A percentile compares a stretch with the other conserved stretches of the same genome.
Conservation (phyloP, 805 yeast genomes). For the Metschnikowia kunwiensis region DNA sequence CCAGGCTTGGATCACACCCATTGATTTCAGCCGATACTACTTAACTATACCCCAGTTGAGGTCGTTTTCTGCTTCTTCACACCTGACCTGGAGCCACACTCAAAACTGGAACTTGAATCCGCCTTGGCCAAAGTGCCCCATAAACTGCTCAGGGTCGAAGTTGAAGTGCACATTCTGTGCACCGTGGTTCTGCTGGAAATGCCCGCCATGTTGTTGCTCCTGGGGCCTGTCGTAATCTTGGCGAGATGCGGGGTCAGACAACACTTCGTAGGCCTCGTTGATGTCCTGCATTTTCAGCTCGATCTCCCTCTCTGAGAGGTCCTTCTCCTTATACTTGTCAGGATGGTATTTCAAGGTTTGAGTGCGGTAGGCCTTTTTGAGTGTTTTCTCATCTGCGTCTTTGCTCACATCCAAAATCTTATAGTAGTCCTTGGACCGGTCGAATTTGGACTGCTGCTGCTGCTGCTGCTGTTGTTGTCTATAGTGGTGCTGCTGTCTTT, state of each 20-base stretch:
- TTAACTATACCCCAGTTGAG: too few relatives aligned
- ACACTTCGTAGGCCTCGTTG: conserved; percentile 87
- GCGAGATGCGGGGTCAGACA: conserved; percentile 63
- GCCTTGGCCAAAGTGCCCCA: conserved; percentile 15
- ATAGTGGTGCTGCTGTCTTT: conserved; percentile 42
- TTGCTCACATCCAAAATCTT: conserved; percentile 66
- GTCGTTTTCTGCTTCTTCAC: neutral
- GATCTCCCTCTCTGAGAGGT: conserved; percentile 61
- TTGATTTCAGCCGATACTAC: too few relatives aligned
- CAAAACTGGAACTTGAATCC: conserved; percentile 4
- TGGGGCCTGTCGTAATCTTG: conserved; percentile 58
- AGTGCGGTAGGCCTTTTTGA: conserved; percentile 77
- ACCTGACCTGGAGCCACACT: neutral
- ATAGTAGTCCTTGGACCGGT: conserved; percentile 67
- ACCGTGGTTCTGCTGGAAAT: conserved; percentile 10
- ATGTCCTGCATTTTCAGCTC: conserved; percentile 87
- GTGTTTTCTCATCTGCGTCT: conserved; percentile 66
- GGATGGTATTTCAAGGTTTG: conserved; percentile 85
- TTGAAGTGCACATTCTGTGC: conserved; percentile 8
- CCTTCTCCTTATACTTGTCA: conserved; percentile 75
- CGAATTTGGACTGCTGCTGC: conserved; percentile 26
- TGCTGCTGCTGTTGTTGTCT: conserved; percentile 30
- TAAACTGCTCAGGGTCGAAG: conserved; percentile 18
- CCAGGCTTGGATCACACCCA: too few relatives aligned
- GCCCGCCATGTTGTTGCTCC: conserved; percentile 11